A percentile compares a stretch with the other conserved stretches of the same genome.
phyloP scores from a whole-genome alignment of 805 yeast genomes.

The Candida ulmi region DNA sequence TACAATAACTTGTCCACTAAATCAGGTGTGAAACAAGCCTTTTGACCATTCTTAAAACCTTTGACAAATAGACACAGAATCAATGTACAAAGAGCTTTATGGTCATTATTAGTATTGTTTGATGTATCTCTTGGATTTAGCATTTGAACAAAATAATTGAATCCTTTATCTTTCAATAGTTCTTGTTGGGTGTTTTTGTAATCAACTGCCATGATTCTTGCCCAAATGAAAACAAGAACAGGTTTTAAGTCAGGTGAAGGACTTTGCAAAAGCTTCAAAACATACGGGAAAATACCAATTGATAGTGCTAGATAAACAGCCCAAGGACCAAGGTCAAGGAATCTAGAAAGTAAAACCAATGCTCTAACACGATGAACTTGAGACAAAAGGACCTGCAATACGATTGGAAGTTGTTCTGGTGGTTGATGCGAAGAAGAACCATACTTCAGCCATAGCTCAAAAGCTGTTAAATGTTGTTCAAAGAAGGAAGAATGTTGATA shows the following conservation, averaged over 20 bases:
- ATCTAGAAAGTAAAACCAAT: conserved; percentile 72
- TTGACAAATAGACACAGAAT: conserved; percentile 80
- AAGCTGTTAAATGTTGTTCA: conserved; percentile 93
- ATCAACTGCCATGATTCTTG: conserved; percentile 94
- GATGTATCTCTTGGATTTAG: conserved; percentile 41
- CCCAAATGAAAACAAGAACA: conserved; percentile 94
- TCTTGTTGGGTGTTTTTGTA: conserved; percentile 87
- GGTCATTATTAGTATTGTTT: conserved; percentile 44
- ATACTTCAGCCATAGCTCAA: conserved; percentile 92
- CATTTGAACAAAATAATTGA: conserved; percentile 78
- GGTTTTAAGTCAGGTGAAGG: conserved; percentile 96
- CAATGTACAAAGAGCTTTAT: conserved; percentile 93
- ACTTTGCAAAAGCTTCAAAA: conserved; percentile 79
- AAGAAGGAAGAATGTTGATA: conserved; percentile 91
- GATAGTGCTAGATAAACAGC: conserved; percentile 91
- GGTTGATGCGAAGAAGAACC: conserved; percentile 80
- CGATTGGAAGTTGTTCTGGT: conserved; percentile 94
- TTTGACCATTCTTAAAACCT: conserved; percentile 75
- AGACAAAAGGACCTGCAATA: conserved; percentile 84
- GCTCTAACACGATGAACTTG: conserved; percentile 94
- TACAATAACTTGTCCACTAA: conserved; percentile 60
- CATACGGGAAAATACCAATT: conserved; percentile 95
- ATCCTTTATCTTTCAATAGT: conserved; percentile 85
- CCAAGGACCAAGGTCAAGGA: conserved; percentile 94
- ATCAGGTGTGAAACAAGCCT: conserved; percentile 70